Evolutionary conservation across 257 asterid genomes (phyloP).

Genomic region (Primulina eburnea): DNA sequence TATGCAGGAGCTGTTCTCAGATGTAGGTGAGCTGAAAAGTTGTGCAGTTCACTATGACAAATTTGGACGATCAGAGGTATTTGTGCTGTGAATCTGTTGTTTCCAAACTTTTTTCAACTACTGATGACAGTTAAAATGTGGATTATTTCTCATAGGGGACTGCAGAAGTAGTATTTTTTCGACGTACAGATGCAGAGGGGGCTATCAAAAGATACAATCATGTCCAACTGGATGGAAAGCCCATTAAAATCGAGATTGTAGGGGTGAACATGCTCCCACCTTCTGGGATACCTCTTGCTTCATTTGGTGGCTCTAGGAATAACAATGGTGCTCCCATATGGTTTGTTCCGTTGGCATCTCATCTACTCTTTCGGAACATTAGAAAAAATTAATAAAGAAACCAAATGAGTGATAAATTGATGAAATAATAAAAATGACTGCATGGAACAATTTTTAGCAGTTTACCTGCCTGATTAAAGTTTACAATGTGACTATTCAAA

Average conservation of each 20-base stretch:
- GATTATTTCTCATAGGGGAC: conserved; percentile 28
- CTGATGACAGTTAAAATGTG: conserved; percentile 3
- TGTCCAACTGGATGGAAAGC: conserved; percentile 72
- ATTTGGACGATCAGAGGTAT: conserved; percentile 51
- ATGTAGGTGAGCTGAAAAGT: conserved; percentile 41
- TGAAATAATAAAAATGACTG: neutral
- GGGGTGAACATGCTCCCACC: conserved; percentile 47
- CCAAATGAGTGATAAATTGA: neutral
- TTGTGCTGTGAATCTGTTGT: conserved; percentile 2
- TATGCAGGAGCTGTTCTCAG: conserved; percentile 50
- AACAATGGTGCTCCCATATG: conserved; percentile 39
- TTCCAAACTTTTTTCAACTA: neutral
- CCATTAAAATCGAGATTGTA: conserved; percentile 61
- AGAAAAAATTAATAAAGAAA: too few species aligned
- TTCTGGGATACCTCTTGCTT: conserved; percentile 31
- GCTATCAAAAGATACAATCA: conserved; percentile 64
- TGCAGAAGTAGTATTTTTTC: conserved; percentile 54
- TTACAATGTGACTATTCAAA: neutral
- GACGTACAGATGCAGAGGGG: conserved; percentile 52
- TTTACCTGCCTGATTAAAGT: neutral
- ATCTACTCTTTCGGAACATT: neutral
- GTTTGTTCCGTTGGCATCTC: conserved; percentile 17
- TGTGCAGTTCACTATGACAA: conserved; percentile 45
- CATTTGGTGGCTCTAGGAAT: conserved; percentile 35
- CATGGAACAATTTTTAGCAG: neutral